Conservation (phyloP, 805 yeast genomes). For the Ogataea methanolica region DNA sequence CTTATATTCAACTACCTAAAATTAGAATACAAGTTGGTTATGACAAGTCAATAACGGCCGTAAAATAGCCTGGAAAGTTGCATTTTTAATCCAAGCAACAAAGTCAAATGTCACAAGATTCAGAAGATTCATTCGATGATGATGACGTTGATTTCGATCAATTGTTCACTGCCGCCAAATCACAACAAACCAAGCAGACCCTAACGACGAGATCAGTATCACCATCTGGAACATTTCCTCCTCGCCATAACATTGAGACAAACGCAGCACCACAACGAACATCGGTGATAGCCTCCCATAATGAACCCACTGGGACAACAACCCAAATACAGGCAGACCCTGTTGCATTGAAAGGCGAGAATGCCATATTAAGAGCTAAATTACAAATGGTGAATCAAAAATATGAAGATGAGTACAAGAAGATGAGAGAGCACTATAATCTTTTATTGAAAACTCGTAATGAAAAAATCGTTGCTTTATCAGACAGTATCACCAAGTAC, state of each 20-base stretch:
- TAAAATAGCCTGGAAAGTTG: too few relatives aligned
- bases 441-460: conserved; percentile 19
- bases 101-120: conserved; percentile 2
- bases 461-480: conserved; percentile 19
- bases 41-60: too few relatives aligned
- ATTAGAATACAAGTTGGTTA: too few relatives aligned
- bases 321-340: conserved; percentile 6
- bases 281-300: too few relatives aligned
- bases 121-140: conserved; percentile 29
- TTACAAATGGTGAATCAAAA: conserved; percentile 41
- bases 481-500: conserved; percentile 36
- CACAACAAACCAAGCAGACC: conserved; percentile 2
- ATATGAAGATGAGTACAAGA: conserved; percentile 33
- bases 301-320: background rate
- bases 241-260: background rate
- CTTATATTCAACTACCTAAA: too few relatives aligned
- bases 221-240: background rate
- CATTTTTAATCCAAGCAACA: too few relatives aligned
- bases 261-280: too few relatives aligned
- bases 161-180: conserved; percentile 11
- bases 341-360: conserved; percentile 61
- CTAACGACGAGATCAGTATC: background rate
- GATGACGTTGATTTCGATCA: conserved; percentile 28
- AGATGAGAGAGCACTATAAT: conserved; percentile 30
- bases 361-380: conserved; percentile 69